These are phyloP conservation scores for Russula sp. DNA, from an alignment of 768 basidiomycete species.

Conservation along the genomic window DNA sequence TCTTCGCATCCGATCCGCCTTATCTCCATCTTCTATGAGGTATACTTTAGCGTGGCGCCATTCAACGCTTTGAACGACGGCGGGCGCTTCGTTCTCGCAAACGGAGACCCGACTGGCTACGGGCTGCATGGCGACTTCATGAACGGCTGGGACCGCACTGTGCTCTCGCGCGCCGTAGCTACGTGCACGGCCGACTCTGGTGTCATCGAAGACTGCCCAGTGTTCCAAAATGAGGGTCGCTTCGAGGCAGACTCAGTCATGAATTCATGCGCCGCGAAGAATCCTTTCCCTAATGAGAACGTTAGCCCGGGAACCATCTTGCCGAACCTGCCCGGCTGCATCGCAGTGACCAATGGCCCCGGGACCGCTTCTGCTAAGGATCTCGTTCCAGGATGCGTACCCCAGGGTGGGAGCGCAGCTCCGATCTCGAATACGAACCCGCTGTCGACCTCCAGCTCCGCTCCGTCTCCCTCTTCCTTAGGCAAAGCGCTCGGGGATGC, in stretches of 20 bases:
- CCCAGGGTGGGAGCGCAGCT: background rate
- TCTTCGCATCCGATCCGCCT: conserved; percentile 31
- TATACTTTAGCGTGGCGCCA: conserved; percentile 28
- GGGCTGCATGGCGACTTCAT: conserved; percentile 37
- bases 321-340: conserved; percentile 13
- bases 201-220: conserved; percentile 10
- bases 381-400: background rate
- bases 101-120: conserved; percentile 41
- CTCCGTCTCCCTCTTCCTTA: background rate
- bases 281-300: background rate
- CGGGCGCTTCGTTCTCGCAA: conserved; percentile 36
- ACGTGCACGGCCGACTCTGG: conserved; percentile 25
- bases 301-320: background rate
- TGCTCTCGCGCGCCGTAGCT: conserved; percentile 37
- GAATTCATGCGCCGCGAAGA: conserved; percentile 1
- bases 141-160: conserved; percentile 38
- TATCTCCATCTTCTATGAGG: conserved; percentile 39
- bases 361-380: background rate
- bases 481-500: no score
- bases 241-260: background rate
- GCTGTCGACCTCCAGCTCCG: background rate
- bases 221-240: conserved; percentile 7
- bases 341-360: conserved; percentile 13
- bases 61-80: conserved; percentile 29
- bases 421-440: background rate